A percentile compares a stretch with the other conserved stretches of the same genome.
Evolutionary conservation across 345 rosid species (phyloP).

Genomic region (Raphanus sativus): DNA sequence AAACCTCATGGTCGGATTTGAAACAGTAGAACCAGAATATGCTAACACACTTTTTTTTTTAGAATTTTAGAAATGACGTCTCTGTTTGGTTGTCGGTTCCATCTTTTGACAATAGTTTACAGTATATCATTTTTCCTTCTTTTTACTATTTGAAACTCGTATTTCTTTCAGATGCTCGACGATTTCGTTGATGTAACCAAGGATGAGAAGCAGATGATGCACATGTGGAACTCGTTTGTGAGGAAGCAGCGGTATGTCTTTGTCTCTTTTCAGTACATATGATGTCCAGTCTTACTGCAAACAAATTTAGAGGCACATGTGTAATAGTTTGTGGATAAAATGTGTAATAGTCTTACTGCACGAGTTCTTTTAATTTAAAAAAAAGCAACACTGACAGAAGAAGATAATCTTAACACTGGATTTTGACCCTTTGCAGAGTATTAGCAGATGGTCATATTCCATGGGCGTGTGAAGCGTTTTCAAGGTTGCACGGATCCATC

Average conservation of each 20-base stretch:
- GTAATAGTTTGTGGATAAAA: conserved; percentile 1
- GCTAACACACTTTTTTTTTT: no score
- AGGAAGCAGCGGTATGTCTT: conserved; percentile 83
- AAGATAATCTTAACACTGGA: conserved; percentile 20
- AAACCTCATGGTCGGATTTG: conserved; percentile 5
- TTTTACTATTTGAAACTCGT: background rate
- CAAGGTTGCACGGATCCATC: conserved; percentile 69
- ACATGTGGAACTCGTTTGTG: conserved; percentile 96
- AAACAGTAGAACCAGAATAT: conserved; percentile 12
- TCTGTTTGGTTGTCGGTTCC: conserved; percentile 1
- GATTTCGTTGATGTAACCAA: conserved; percentile 97
- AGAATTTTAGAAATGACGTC: background rate
- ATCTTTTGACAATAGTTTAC: background rate
- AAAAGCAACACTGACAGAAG: background rate
- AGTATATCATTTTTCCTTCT: background rate
- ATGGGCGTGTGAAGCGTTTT: conserved; percentile 99
- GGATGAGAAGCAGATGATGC: conserved; percentile 97
- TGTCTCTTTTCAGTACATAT: conserved; percentile 14
- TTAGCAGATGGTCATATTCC: conserved; percentile 97
- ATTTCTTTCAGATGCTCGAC: conserved; percentile 82
- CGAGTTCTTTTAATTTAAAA: background rate
- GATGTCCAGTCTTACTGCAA: conserved; percentile 4
- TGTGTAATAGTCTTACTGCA: background rate
- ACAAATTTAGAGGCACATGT: conserved; percentile 4
- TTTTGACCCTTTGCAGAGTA: conserved; percentile 54